phyloP scores from a whole-genome alignment of 345 rosid genomes.

The Mangifera indica region DNA sequence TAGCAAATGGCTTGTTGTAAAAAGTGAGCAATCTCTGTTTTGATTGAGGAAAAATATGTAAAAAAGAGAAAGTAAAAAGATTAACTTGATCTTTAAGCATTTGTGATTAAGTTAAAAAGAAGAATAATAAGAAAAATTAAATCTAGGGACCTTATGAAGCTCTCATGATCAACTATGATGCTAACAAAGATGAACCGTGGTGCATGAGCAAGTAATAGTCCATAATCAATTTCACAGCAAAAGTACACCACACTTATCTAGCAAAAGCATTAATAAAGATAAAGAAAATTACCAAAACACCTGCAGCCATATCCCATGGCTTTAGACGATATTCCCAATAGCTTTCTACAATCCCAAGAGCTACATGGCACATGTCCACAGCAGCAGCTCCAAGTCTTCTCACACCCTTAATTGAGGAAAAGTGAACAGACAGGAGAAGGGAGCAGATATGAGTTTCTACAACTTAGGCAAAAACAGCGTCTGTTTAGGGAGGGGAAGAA shows the following conservation, averaged over 20 bases:
- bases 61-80: neutral
- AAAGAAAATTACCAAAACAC: constrained; percentile 67
- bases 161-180: constrained; percentile 1
- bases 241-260: neutral
- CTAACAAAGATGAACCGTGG: neutral
- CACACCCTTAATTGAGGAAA: constrained; percentile 57
- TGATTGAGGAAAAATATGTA: neutral
- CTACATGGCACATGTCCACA: constrained; percentile 98
- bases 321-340: constrained; percentile 97
- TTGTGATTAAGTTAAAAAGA: neutral
- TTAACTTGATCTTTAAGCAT: neutral
- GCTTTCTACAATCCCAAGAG: constrained; percentile 84
- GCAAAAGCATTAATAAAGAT: constrained; percentile 5
- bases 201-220: neutral
- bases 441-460: neutral
- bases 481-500: neutral
- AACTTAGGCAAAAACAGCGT: neutral
- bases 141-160: neutral
- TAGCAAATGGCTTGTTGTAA: neutral
- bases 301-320: constrained; percentile 99
- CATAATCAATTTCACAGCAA: neutral
- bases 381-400: constrained; percentile 98
- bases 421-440: neutral
- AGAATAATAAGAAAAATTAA: neutral
- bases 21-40: neutral